phyloP scores from a whole-genome alignment of 225 moss, liverwort and hornwort species.

The Straminergon stramineum region DNA sequence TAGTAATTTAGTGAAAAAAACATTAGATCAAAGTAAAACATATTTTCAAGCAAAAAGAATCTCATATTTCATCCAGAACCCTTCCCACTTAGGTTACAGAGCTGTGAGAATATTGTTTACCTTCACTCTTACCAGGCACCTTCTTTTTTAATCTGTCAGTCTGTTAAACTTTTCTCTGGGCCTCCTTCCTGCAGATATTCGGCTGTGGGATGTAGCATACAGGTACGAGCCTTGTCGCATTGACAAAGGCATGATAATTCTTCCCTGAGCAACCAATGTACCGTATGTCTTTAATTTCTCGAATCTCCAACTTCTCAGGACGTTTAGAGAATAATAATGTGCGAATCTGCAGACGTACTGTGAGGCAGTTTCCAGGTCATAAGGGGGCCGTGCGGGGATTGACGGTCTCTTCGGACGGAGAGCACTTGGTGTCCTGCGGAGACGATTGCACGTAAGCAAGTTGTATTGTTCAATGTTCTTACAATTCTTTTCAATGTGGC shows the following conservation, averaged over 20 bases:
- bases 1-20: neutral
- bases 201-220: slow-evolving; percentile 83
- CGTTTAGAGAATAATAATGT: neutral
- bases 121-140: neutral
- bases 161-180: neutral
- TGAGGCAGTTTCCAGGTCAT: slow-evolving; percentile 80
- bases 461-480: neutral
- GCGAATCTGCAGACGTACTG: slow-evolving; percentile 44
- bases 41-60: neutral
- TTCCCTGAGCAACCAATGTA: neutral
- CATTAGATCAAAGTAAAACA: neutral
- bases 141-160: neutral
- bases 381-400: slow-evolving; percentile 86
- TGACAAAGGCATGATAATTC: neutral
- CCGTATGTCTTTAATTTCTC: neutral
- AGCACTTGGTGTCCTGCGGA: slow-evolving; percentile 80
- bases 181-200: slow-evolving; percentile 60
- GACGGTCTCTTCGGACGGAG: slow-evolving; percentile 72
- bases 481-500: neutral
- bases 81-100: neutral
- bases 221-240: slow-evolving; percentile 15
- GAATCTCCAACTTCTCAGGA: neutral
- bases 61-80: neutral
- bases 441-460: slow-evolving; percentile 88
- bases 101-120: neutral